phyloP scores from a whole-genome alignment of 2,329 filamentous ascomycete species.

The Fusarium zealandicum region DNA sequence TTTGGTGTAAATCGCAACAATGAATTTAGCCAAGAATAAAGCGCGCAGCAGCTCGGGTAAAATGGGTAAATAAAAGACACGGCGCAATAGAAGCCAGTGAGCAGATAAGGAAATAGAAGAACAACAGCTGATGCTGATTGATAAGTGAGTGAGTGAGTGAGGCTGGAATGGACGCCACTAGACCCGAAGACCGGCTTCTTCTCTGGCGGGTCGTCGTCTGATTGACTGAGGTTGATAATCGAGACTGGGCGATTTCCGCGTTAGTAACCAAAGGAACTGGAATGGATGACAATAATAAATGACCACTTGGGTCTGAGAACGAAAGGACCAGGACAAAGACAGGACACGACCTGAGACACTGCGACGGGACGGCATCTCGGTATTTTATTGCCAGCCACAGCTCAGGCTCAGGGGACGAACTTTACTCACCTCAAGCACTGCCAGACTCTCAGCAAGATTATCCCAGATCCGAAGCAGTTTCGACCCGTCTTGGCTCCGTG shows the following conservation, averaged over 20 bases:
- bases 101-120: constrained; percentile 3
- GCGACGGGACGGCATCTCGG: constrained; percentile 20
- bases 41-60: constrained; percentile 24
- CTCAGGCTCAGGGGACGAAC: constrained; percentile 19
- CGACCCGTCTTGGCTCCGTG: constrained; percentile 32
- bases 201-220: constrained; percentile 7
- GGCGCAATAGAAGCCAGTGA: not conserved
- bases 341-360: constrained; percentile 23
- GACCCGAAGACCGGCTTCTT: constrained; percentile 37
- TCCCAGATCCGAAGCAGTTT: constrained; percentile 16
- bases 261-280: constrained; percentile 20
- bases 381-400: constrained; percentile 24
- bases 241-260: constrained; percentile 16
- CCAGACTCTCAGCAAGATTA: constrained; percentile 2
- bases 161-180: constrained; percentile 17
- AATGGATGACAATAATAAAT: constrained; percentile 24
- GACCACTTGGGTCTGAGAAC: constrained; percentile 28
- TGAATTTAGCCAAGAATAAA: constrained; percentile 7
- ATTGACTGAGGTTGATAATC: constrained; percentile 12
- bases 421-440: not conserved
- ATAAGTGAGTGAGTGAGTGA: constrained; percentile 23
- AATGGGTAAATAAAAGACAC: constrained; percentile 12
- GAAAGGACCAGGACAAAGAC: constrained; percentile 13
- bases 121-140: constrained; percentile 25
- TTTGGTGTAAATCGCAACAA: constrained; percentile 21